A percentile compares a stretch with the other conserved stretches of the same genome.
Conservation (phyloP, 441 rosid species). For the Raphanus hybrid region DNA sequence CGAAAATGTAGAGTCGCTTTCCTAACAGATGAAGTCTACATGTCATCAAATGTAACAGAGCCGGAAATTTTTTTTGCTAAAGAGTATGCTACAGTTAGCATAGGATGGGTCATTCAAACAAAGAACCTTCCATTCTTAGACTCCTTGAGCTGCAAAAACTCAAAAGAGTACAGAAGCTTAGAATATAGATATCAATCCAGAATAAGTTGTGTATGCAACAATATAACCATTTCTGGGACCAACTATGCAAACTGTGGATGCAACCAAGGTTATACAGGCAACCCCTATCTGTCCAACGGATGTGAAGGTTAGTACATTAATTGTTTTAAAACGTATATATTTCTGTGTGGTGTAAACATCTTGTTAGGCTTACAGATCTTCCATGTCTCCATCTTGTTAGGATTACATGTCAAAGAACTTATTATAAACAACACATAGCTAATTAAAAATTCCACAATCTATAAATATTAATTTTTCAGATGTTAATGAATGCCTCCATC, state of each 20-base stretch:
- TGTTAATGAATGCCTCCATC: conserved; percentile 32
- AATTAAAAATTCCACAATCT: not conserved
- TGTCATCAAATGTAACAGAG: not conserved
- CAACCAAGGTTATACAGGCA: not conserved
- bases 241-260: not conserved
- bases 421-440: too few species aligned
- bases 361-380: too few species aligned
- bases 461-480: conserved; percentile 26
- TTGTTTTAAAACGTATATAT: not conserved
- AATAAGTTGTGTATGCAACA: not conserved
- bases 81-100: not conserved
- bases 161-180: not conserved
- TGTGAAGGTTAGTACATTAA: not conserved
- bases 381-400: too few species aligned
- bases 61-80: not conserved
- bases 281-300: not conserved
- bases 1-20: not conserved
- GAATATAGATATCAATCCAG: not conserved
- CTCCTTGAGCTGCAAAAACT: not conserved
- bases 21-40: not conserved
- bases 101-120: not conserved
- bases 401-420: too few species aligned
- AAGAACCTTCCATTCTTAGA: not conserved
- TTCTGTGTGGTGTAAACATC: not conserved
- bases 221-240: not conserved